Base-by-base conservation (phyloP, 768 basidiomycete species). In the Mycena floridula region DNA sequence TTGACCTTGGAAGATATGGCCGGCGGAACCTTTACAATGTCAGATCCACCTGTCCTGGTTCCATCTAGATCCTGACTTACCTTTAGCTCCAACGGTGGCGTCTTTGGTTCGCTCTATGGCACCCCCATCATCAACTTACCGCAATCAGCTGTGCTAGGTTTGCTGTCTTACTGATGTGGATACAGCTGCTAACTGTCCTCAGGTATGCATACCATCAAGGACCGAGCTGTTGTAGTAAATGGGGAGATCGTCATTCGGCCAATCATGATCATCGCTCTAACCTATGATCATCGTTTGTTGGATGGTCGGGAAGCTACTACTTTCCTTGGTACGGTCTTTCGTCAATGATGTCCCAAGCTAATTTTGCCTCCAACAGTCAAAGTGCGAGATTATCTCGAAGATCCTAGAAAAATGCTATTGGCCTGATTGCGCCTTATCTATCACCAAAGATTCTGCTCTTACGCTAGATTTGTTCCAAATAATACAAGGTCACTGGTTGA, bases 61-160 rank as follows among this genome's bases (percentile, higher is more conserved):
- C 1, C 12, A 47, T 20, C 36, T 37, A 5, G 25, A 25, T 44
- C 7, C 46, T 48, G 24, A 47, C 25, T 21, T 22, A 39, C 32
- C 36, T 46, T 27, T 49, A 95, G 92, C 64, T 98, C 96, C 30
- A 99, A 99, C 59, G 96, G 95, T 37, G 95, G 95, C 55, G 95
- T 99, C 61, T 99, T 99, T 58, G 95, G 95, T 36, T 95, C 91
- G 40, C 70, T 99, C 40, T 96, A 85, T 58, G 95, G 95, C 30
- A 99, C 95, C n/a, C 95, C 95, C 27, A 99, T 99, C 59, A 95
- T 98, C 69, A 98, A 97, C 73, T 72, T 94, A 37, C 95, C 94
- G 4, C 95, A 97, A 62, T 68, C 92, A 20, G 95, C 93, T 42
- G 92, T 97, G 6, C 80, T 99, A 44, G 94, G 88, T 75, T 54